These are phyloP conservation scores for Microdochium paspali DNA, from an alignment of 2,329 filamentous ascomycete genomes.

Conservation along the genomic window DNA sequence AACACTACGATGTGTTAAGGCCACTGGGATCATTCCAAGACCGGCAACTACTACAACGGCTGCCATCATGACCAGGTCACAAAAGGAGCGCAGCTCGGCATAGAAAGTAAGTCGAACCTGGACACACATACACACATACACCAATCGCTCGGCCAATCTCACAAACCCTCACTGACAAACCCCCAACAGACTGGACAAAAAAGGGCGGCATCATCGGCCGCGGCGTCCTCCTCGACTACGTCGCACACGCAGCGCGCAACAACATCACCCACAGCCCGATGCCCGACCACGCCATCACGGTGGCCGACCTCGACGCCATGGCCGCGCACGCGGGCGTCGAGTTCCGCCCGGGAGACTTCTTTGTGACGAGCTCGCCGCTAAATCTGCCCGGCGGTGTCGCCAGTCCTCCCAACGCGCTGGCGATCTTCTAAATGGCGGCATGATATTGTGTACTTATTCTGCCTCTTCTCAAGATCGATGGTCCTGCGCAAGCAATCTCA, in stretches of 20 bases:
- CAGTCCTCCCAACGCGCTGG: too few species aligned
- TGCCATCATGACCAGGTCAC: neutral
- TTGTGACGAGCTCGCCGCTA: too few species aligned
- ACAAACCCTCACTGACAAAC: neutral
- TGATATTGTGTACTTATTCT: too few species aligned
- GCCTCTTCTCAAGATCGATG: too few species aligned
- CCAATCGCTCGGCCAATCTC: neutral
- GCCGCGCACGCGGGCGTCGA: slow-evolving; percentile 29
- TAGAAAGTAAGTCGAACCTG: neutral
- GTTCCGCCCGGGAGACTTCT: slow-evolving; percentile 40
- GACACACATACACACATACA: too few species aligned
- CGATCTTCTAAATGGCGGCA: too few species aligned
- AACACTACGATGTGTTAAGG: neutral
- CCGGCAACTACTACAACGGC: neutral
- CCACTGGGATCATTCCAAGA: neutral
- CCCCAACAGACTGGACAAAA: slow-evolving; percentile 38
- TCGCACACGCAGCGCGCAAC: slow-evolving; percentile 28
- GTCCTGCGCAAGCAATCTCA: too few species aligned
- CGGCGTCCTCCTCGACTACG: slow-evolving; percentile 42
- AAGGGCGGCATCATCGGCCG: slow-evolving; percentile 27
- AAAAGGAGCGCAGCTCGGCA: neutral
- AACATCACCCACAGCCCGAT: slow-evolving; percentile 29
- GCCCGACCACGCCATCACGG: slow-evolving; percentile 25
- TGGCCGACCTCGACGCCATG: slow-evolving; percentile 16
- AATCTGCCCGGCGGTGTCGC: too few species aligned